These are phyloP conservation scores for Alternaria triticimaculans DNA, from an alignment of 2,329 filamentous ascomycete species.

Conservation along the genomic window DNA sequence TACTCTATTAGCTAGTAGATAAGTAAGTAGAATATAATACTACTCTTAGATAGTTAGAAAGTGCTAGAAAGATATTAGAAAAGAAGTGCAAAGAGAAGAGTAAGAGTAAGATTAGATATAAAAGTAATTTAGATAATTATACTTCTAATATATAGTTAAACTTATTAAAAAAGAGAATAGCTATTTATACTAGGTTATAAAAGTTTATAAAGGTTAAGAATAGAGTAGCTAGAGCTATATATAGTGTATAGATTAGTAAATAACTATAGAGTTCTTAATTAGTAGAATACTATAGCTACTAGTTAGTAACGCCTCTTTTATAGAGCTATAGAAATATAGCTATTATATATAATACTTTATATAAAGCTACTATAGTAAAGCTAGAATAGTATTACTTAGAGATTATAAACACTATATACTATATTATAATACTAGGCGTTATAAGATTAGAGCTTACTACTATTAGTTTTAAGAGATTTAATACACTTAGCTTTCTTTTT, in stretches of 20 bases:
- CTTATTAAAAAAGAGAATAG: not conserved
- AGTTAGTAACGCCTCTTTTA: not conserved
- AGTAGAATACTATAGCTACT: not conserved
- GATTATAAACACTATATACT: not conserved
- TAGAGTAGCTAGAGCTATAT: not conserved
- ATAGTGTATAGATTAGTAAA: not conserved
- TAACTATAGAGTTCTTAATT: not conserved
- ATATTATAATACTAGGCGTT: not conserved
- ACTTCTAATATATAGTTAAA: not conserved
- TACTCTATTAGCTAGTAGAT: not conserved
- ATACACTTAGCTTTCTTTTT: not conserved
- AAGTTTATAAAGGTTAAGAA: not conserved
- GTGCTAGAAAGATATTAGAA: not conserved
- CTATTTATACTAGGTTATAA: not conserved
- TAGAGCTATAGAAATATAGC: not conserved
- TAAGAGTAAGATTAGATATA: not conserved
- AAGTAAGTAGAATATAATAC: not conserved
- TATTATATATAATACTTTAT: not conserved
- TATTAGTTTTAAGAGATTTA: not conserved
- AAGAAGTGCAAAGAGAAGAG: not conserved
- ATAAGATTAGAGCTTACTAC: not conserved
- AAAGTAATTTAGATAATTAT: not conserved
- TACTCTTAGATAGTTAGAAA: not conserved
- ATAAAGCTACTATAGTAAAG: not conserved
- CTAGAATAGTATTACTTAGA: not conserved